A percentile compares a stretch with the other conserved stretches of the same genome.
Conservation (phyloP, 371 early-diverging fungal species). For the Lichtheimia ramosa region DNA sequence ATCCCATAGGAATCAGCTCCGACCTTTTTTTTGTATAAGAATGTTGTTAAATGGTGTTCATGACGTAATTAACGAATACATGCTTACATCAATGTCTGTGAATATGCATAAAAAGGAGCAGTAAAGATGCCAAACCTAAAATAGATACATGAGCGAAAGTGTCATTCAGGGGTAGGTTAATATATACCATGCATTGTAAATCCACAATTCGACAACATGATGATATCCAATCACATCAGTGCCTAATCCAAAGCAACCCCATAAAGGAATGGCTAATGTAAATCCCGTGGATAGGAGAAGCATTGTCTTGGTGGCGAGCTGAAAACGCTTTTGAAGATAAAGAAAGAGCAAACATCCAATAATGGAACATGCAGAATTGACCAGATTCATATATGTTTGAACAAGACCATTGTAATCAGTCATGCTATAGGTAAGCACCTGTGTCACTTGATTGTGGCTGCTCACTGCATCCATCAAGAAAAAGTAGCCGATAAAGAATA, state of each 20-base stretch:
- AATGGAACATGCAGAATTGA: constrained; percentile 34
- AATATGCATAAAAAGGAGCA: constrained; percentile 42
- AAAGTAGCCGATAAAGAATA: constrained; percentile 38
- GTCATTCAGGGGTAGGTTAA: background rate
- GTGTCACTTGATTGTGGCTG: constrained; percentile 32
- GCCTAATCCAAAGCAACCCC: constrained; percentile 41
- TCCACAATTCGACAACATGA: constrained; percentile 36
- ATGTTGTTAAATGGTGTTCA: background rate
- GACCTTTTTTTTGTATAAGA: constrained; percentile 13
- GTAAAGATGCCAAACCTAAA: constrained; percentile 33
- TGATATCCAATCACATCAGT: constrained; percentile 26
- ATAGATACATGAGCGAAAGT: background rate
- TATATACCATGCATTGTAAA: constrained; percentile 31
- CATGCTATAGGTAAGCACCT: constrained; percentile 31
- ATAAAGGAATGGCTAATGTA: constrained; percentile 27
- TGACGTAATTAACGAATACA: constrained; percentile 3
- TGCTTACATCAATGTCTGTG: constrained; percentile 37
- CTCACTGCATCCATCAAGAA: constrained; percentile 47
- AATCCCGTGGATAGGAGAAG: constrained; percentile 27
- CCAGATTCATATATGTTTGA: constrained; percentile 28
- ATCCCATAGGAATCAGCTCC: constrained; percentile 53
- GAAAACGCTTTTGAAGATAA: constrained; percentile 29
- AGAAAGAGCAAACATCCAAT: constrained; percentile 39
- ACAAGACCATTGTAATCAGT: constrained; percentile 32
- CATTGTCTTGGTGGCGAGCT: constrained; percentile 31